Conservation (phyloP, 805 yeast genomes). For the Wickerhamiella slavikovae region DNA sequence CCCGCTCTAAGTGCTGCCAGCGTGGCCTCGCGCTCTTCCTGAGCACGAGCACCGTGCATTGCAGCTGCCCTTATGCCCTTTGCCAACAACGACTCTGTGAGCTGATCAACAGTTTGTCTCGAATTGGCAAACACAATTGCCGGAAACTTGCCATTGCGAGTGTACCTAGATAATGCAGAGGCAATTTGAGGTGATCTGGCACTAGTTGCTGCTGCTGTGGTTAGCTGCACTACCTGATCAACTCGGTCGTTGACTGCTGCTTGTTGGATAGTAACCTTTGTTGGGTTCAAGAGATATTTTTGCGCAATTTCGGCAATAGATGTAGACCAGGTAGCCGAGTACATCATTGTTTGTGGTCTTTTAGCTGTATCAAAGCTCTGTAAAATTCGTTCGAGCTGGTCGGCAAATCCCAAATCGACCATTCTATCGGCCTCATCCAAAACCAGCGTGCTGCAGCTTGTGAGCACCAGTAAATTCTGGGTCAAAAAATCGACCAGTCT, state of each 20-base stretch:
- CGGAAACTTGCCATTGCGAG: slow-evolving; percentile 22
- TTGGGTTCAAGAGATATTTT: slow-evolving; percentile 42
- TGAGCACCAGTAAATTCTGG: slow-evolving; percentile 37
- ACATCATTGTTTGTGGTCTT: slow-evolving; percentile 77
- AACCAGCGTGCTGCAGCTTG: slow-evolving; percentile 43
- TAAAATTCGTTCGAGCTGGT: slow-evolving; percentile 44
- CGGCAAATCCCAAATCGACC: slow-evolving; percentile 90
- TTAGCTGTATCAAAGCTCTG: slow-evolving; percentile 31
- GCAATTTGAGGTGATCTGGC: slow-evolving; percentile 8
- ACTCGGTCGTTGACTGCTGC: slow-evolving; percentile 19
- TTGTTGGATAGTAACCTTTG: slow-evolving; percentile 30
- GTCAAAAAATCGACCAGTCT: slow-evolving; percentile 65
- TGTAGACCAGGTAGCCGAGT: slow-evolving; percentile 81
- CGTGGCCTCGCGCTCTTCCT: slow-evolving; percentile 68
- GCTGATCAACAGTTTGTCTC: slow-evolving; percentile 48
- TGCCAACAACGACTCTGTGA: slow-evolving; percentile 30
- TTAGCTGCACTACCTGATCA: slow-evolving; percentile 42
- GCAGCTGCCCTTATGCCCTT: slow-evolving; percentile 32
- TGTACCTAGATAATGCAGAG: slow-evolving; percentile 19
- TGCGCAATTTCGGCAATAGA: slow-evolving; percentile 45
- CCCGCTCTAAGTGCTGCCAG: slow-evolving; percentile 37
- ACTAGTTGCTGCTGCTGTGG: slow-evolving; percentile 8
- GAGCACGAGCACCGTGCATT: slow-evolving; percentile 75
- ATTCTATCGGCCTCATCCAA: slow-evolving; percentile 92
- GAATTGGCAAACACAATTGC: slow-evolving; percentile 69